These are phyloP conservation scores for Sclerotinia nivalis DNA, from an alignment of 2,329 filamentous ascomycete genomes.

Conservation along the genomic window DNA sequence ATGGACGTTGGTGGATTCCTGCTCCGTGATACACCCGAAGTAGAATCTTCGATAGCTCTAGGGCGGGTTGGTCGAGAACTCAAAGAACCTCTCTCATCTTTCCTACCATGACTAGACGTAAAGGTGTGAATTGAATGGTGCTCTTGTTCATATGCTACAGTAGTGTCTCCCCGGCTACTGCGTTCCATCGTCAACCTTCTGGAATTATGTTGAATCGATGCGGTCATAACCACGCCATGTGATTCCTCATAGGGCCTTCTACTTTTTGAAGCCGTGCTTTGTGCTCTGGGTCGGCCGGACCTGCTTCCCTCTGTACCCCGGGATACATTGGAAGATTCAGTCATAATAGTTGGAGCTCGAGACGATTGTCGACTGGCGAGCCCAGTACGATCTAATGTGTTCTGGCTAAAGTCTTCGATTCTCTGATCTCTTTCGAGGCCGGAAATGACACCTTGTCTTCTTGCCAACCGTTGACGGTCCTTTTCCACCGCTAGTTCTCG, in stretches of 20 bases:
- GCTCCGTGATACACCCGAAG: too few relatives aligned
- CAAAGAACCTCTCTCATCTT: not conserved
- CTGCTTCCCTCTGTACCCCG: not conserved
- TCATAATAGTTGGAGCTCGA: not conserved
- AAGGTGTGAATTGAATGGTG: not conserved
- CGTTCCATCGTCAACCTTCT: not conserved
- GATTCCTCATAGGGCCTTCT: not conserved
- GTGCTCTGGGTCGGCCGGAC: not conserved
- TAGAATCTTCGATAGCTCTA: too few relatives aligned
- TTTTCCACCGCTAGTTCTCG: not conserved
- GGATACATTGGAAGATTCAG: not conserved
- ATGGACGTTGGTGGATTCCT: too few relatives aligned
- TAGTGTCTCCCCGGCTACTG: too few relatives aligned
- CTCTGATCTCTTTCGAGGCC: not conserved
- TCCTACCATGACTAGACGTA: not conserved
- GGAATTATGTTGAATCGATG: not conserved
- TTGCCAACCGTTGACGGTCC: rapidly evolving
- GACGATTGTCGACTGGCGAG: not conserved
- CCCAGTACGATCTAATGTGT: not conserved
- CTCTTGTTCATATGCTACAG: too few relatives aligned
- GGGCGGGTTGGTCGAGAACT: not conserved
- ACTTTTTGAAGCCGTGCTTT: not conserved
- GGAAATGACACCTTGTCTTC: not conserved
- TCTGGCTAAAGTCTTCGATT: not conserved
- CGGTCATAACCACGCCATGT: not conserved